Evolutionary conservation across 441 rosid species (phyloP), one percentile per base, ranked within the genome.

Genomic region (Erysimum cheiri): DNA sequence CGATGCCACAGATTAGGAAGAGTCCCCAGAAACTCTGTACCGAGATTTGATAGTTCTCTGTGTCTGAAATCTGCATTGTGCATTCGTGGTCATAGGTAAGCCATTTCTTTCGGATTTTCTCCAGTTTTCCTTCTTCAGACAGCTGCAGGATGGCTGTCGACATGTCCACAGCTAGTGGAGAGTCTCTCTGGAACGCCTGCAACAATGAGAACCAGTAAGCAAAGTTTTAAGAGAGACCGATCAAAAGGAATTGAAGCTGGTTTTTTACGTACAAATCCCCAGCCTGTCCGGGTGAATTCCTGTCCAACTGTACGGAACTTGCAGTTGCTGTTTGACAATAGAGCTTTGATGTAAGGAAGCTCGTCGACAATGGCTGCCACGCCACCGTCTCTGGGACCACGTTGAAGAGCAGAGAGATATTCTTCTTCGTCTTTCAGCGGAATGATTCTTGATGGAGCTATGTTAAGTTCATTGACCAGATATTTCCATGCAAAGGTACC

Each of bases 161-260:
- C 77, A 94, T 44, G 80, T 94, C 99, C 11, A 94, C 85, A 2
- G 97, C 96, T 11, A 94, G 88, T 41, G 99, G 97, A 19, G 94
- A 94, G 68, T 94, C 96, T 83, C 91, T 84, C 74, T 88, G 96
- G 74, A 94, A 94, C 4, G 97, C 99, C 98, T 94, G 88, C 32
- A 66, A 58, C 8, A 69, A 54, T 58, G 13, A 60, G 46, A 55
- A 56, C 28, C 6, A 2, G 13, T 69, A 19, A 62, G 71, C 29
- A 56, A 29, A 50, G 6, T n/a, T 43, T 36, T 47, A 26, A 60
- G 0, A 47, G 31, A 33, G 35, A 37, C 36, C 1, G 6, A 19
- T 36, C 14, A 5, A 11, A 37, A 6, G 22, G 6, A 46, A 31
- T 28, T 52, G 61, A 60, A 33, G 29, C 26, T 3, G 56, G 26